phyloP scores from a whole-genome alignment of 441 rosid species.

The Iberis amara region DNA sequence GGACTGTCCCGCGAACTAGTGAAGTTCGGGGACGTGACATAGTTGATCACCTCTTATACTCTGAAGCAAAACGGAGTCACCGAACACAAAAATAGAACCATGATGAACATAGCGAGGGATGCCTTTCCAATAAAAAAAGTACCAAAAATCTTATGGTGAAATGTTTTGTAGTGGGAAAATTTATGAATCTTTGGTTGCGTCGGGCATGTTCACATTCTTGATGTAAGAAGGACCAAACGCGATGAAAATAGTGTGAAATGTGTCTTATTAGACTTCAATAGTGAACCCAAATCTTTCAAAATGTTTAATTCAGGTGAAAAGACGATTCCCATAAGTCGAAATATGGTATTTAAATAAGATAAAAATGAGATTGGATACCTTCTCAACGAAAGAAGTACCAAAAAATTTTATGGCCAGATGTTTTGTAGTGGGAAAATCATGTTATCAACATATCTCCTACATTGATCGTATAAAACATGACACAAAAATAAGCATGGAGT shows the following conservation, averaged over 20 bases:
- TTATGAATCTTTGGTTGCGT: not conserved
- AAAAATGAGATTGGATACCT: constrained; percentile 2
- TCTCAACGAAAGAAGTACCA: not conserved
- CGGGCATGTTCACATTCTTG: too few relatives aligned
- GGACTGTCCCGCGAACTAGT: too few relatives aligned
- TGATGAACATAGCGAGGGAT: constrained; percentile 12
- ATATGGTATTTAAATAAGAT: constrained; percentile 13
- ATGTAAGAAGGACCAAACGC: not conserved
- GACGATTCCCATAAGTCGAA: not conserved
- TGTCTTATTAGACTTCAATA: too few relatives aligned
- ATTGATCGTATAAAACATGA: not conserved
- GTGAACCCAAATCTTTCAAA: too few relatives aligned
- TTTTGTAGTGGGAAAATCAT: not conserved
- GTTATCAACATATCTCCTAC: constrained; percentile 5
- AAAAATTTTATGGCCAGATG: not conserved
- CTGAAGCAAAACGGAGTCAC: not conserved
- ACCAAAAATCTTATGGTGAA: not conserved
- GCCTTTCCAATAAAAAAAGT: not conserved
- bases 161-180: constrained; percentile 1
- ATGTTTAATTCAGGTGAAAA: constrained; percentile 7
- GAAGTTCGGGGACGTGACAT: too few relatives aligned
- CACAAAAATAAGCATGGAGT: not conserved
- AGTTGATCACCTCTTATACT: not conserved
- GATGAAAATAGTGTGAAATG: constrained; percentile 8
- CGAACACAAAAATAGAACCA: not conserved